phyloP scores from a whole-genome alignment of 768 basidiomycete genomes.

The Roridomyces roridus region DNA sequence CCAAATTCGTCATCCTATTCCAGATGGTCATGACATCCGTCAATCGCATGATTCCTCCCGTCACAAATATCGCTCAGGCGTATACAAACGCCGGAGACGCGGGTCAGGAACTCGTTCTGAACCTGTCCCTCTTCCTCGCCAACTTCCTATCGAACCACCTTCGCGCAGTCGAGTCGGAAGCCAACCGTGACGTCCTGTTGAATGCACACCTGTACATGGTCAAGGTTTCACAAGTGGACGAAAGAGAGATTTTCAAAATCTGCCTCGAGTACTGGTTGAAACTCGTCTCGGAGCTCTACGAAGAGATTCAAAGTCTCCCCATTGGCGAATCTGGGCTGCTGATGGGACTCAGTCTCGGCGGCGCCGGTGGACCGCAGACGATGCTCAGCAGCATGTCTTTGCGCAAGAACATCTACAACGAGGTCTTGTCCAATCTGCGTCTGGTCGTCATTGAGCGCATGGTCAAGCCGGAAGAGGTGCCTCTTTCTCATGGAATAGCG shows the following conservation, averaged over 20 bases:
- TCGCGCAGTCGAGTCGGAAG: conserved; percentile 90
- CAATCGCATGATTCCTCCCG: conserved; percentile 96
- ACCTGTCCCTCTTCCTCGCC: conserved; percentile 95
- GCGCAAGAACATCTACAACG: conserved; percentile 94
- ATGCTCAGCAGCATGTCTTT: conserved; percentile 81
- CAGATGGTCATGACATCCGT: conserved; percentile 98
- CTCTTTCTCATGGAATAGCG: conserved; percentile 26
- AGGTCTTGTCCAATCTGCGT: conserved; percentile 92
- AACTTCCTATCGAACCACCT: conserved; percentile 96
- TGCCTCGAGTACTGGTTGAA: conserved; percentile 98
- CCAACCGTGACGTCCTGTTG: conserved; percentile 89
- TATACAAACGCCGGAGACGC: conserved; percentile 89
- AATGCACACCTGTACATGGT: conserved; percentile 99
- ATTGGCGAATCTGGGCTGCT: conserved; percentile 86
- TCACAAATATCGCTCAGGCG: conserved; percentile 92
- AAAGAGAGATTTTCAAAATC: conserved; percentile 99
- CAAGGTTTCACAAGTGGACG: conserved; percentile 97
- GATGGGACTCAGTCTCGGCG: conserved; percentile 88
- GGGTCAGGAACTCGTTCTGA: conserved; percentile 96
- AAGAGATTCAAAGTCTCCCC: conserved; percentile 92
- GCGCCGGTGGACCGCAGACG: conserved; percentile 62
- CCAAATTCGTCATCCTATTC: conserved; percentile 97
- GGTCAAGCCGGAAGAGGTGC: conserved; percentile 99
- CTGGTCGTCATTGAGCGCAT: conserved; percentile 97
- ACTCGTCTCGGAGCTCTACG: conserved; percentile 95